Conservation (phyloP, 306 rosid genomes). For the Quercus wislizeni region DNA sequence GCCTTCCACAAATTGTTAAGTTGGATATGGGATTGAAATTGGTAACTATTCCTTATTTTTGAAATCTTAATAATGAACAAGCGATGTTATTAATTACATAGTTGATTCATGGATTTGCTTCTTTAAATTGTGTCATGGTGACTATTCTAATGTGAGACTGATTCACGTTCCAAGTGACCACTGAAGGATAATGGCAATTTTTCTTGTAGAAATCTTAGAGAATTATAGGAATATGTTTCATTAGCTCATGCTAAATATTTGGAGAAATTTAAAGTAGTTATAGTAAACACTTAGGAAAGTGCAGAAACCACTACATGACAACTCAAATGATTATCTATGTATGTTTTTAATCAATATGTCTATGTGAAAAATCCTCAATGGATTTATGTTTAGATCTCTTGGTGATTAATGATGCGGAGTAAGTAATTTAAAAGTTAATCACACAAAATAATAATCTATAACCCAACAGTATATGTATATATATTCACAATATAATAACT, state of each 20-base stretch:
- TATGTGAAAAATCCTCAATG: too few relatives aligned
- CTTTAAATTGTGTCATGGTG: not conserved
- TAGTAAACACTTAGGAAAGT: not conserved
- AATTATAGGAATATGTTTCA: not conserved
- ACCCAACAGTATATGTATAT: too few relatives aligned
- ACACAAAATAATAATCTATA: too few relatives aligned
- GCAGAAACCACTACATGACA: too few relatives aligned
- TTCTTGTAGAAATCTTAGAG: not conserved
- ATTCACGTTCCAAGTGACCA: not conserved
- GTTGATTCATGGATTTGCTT: not conserved
- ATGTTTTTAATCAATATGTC: too few relatives aligned
- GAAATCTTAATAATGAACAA: not conserved
- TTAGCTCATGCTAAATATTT: not conserved
- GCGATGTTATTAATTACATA: not conserved
- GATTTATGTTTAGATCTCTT: too few relatives aligned
- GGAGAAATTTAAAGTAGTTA: not conserved
- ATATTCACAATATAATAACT: too few relatives aligned
- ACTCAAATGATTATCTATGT: too few relatives aligned
- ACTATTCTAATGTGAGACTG: not conserved
- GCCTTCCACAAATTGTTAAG: slow-evolving; percentile 57
- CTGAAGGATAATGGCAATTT: not conserved
- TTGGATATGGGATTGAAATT: slow-evolving; percentile 62
- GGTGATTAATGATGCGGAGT: too few relatives aligned
- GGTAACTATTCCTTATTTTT: slow-evolving; percentile 43
- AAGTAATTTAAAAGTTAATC: too few relatives aligned